Conservation (phyloP, 805 yeast species). For the Wickerhamomyces ciferrii region DNA sequence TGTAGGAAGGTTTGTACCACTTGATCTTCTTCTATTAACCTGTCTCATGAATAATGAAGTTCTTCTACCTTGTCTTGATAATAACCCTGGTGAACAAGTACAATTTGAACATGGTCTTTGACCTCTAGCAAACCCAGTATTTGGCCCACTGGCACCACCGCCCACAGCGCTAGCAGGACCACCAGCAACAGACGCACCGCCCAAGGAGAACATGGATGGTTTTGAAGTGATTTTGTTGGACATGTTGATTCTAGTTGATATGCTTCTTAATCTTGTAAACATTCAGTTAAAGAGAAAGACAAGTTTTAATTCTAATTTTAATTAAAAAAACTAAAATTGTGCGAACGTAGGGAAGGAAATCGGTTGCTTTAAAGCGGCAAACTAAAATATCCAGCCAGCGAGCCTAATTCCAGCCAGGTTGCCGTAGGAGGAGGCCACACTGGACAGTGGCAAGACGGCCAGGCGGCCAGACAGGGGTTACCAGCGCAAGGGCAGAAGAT, state of each 20-base stretch:
- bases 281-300: no score
- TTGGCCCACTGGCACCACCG: slow-evolving; percentile 1
- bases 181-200: slow-evolving; percentile 1
- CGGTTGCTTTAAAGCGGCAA: no score
- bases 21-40: slow-evolving; percentile 25
- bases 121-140: slow-evolving; percentile 20
- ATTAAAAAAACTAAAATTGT: no score
- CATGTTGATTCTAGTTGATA: slow-evolving; percentile 7
- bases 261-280: background rate
- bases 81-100: slow-evolving; percentile 79
- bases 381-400: no score
- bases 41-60: slow-evolving; percentile 47
- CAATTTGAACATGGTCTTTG: slow-evolving; percentile 63
- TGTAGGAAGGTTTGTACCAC: slow-evolving; percentile 15
- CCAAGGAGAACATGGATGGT: slow-evolving; percentile 37
- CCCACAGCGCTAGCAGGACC: slow-evolving; percentile 3
- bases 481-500: no score
- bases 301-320: no score
- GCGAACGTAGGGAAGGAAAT: no score
- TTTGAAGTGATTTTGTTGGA: slow-evolving; percentile 28
- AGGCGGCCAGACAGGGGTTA: no score
- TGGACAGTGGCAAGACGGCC: no score
- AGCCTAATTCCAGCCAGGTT: no score
- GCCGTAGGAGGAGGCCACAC: no score
- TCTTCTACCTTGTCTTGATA: slow-evolving; percentile 61